Conservation (phyloP, 129 eudicot species). For the Artemisia tridentata region DNA sequence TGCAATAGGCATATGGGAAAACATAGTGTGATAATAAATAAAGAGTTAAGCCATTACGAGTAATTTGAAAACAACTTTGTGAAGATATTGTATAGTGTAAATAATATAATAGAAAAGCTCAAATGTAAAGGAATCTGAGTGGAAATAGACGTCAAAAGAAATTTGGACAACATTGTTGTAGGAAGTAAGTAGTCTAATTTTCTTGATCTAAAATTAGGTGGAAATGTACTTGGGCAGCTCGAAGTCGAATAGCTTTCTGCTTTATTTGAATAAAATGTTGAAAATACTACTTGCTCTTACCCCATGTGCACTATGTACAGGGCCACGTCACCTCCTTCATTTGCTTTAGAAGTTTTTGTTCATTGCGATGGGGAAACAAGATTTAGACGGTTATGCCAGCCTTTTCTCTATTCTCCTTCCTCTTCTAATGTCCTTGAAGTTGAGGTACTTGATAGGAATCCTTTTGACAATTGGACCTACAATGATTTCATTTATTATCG, state of each 20-base stretch:
- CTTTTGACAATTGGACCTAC: background rate
- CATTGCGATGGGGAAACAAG: constrained; percentile 96
- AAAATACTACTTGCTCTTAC: constrained; percentile 1
- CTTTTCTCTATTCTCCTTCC: constrained; percentile 92
- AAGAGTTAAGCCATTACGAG: too few species aligned
- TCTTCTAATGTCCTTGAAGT: constrained; percentile 94
- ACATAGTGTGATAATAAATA: too few species aligned
- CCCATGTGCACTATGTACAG: constrained; percentile 35
- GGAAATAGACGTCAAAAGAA: background rate
- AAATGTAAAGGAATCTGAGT: too few species aligned
- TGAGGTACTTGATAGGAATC: constrained; percentile 56
- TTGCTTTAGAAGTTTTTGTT: constrained; percentile 94
- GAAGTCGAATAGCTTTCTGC: background rate
- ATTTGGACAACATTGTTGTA: background rate
- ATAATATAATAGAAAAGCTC: too few species aligned
- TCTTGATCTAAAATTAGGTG: background rate
- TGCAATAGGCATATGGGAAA: too few species aligned
- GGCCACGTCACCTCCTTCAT: constrained; percentile 97
- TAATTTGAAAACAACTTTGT: too few species aligned
- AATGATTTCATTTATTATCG: background rate
- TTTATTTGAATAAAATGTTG: constrained; percentile 1
- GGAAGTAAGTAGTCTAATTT: constrained; percentile 1
- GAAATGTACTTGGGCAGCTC: background rate
- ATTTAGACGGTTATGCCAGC: constrained; percentile 91
- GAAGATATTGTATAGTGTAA: too few species aligned